phyloP scores from a whole-genome alignment of 1,284 basidiomycete genomes.

The Nidula niveotomentosa region DNA sequence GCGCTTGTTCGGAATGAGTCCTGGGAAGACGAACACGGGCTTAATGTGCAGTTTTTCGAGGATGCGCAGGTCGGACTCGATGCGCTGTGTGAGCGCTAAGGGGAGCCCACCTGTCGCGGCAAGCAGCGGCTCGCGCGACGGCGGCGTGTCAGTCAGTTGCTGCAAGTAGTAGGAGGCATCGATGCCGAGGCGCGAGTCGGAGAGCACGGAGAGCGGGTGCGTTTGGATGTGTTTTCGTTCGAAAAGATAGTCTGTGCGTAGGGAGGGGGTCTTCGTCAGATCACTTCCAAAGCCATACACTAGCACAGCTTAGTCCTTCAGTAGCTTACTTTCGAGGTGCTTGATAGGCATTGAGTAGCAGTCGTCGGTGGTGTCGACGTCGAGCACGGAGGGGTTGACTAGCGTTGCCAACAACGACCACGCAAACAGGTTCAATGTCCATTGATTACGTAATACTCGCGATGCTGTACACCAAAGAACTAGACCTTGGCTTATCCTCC shows the following conservation, averaged over 20 bases:
- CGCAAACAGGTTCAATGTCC: conserved; percentile 15
- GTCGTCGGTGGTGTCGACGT: conserved; percentile 6
- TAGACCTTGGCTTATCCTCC: background rate
- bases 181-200: conserved; percentile 95
- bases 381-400: conserved; percentile 13
- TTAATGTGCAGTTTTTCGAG: conserved; percentile 94
- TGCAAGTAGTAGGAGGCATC: conserved; percentile 93
- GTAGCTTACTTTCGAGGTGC: conserved; percentile 35
- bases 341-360: conserved; percentile 38
- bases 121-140: conserved; percentile 85
- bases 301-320: background rate
- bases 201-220: conserved; percentile 80
- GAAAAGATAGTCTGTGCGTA: conserved; percentile 68
- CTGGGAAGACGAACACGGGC: conserved; percentile 97
- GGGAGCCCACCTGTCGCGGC: conserved; percentile 95
- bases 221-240: conserved; percentile 89
- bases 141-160: conserved; percentile 74
- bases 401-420: conserved; percentile 21
- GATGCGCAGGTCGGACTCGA: conserved; percentile 89
- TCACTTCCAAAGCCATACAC: conserved; percentile 1
- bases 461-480: background rate
- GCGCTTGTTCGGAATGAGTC: conserved; percentile 72
- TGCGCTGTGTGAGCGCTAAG: conserved; percentile 80
- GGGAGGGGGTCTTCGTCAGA: conserved; percentile 4
- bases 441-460: conserved; percentile 15